Percentiles rank a stretch among this genome's conserved stretches.
phyloP scores from a whole-genome alignment of 139 green algal species.

The Chlorella sorokiniana region DNA sequence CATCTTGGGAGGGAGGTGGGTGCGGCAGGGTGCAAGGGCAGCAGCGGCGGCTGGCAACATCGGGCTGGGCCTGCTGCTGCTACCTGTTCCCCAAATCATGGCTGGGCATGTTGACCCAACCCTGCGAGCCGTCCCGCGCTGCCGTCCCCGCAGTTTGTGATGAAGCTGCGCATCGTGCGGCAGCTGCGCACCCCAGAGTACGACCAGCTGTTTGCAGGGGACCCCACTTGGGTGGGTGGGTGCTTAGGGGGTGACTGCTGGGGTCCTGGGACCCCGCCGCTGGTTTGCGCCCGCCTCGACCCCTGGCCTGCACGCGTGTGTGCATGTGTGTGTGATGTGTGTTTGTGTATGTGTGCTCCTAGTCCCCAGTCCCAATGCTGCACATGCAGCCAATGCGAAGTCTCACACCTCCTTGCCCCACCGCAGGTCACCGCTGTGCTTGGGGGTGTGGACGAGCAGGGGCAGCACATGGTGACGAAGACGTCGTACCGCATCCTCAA shows the following conservation, averaged over 20 bases:
- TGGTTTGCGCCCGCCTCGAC: background rate
- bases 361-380: no score
- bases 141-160: slow-evolving; percentile 20
- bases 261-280: background rate
- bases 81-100: background rate
- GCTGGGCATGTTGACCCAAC: background rate
- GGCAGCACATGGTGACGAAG: slow-evolving; percentile 75
- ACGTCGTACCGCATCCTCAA: slow-evolving; percentile 70
- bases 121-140: background rate
- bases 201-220: slow-evolving; percentile 79
- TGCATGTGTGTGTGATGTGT: no score
- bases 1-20: no score
- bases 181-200: slow-evolving; percentile 83
- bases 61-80: background rate
- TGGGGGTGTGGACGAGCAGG: slow-evolving; percentile 54
- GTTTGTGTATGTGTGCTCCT: no score
- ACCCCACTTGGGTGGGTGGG: slow-evolving; percentile 70
- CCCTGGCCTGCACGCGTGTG: background rate
- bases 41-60: no score
- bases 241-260: background rate
- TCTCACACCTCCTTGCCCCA: background rate
- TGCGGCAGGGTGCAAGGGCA: no score
- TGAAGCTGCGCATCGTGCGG: slow-evolving; percentile 44
- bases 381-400: no score
- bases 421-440: slow-evolving; percentile 61